phyloP scores from a whole-genome alignment of 805 yeast genomes.

The Saturnispora serradocipensis region DNA sequence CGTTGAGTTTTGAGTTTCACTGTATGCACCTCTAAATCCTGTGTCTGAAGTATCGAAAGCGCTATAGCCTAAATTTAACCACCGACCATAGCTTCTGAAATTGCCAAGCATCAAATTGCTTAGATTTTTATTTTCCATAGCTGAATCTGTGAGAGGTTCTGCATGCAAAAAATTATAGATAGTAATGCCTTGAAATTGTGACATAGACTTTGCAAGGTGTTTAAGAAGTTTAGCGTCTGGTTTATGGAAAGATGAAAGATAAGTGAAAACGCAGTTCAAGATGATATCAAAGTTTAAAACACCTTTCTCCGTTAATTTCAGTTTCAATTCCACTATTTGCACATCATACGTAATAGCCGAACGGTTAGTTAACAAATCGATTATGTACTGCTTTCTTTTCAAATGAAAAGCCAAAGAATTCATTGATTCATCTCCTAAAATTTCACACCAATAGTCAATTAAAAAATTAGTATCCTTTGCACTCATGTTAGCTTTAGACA shows the following conservation, averaged over 20 bases:
- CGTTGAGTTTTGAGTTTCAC: conserved; percentile 26
- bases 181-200: conserved; percentile 41
- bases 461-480: conserved; percentile 24
- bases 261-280: conserved; percentile 28
- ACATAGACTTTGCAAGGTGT: conserved; percentile 33
- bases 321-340: conserved; percentile 36
- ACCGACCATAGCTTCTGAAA: conserved; percentile 25
- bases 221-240: conserved; percentile 10
- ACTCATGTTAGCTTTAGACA: conserved; percentile 6
- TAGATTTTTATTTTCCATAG: conserved; percentile 39
- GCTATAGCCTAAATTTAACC: conserved; percentile 36
- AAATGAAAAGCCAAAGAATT: conserved; percentile 40
- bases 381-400: conserved; percentile 27
- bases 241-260: conserved; percentile 16
- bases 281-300: conserved; percentile 28
- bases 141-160: conserved; percentile 29
- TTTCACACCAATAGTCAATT: conserved; percentile 41
- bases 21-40: conserved; percentile 22
- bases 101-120: conserved; percentile 34
- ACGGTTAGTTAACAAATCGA: conserved; percentile 32
- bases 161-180: conserved; percentile 37
- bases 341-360: conserved; percentile 15
- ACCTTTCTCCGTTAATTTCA: conserved; percentile 42
- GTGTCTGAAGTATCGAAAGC: conserved; percentile 21
- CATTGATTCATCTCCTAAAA: conserved; percentile 54